Base-by-base conservation (phyloP, 1,139 yeast genomes). In the Zygosaccharomyces sapae region DNA sequence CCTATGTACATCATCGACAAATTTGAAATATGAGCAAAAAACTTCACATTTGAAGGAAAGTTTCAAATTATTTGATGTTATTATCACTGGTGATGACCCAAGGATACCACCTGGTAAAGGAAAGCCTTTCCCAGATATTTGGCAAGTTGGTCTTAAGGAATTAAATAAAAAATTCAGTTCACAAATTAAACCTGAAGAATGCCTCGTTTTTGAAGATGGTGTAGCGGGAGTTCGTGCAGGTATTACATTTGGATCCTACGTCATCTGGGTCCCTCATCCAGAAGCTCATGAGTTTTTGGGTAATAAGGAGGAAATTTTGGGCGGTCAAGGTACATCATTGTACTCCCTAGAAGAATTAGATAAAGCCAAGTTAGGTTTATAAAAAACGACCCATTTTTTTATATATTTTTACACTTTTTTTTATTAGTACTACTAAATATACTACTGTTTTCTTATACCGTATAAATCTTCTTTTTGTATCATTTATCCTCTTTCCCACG, bases 131-230 rank as follows among this genome's bases (percentile, higher is more conserved):
- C 98, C 98, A 2, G 95, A 89, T 63, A 89, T 92, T 55, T 92
- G 96, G 95, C 77, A 77, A 55, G 76, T 82, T 3, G 95, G 97
- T 40, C 74, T 92, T 52, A 77, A 74, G 27, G 76, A 83, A 31
- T 58, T 92, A 50, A 92, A 92, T 62, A 62, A 66, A 19, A 74
- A 74, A 43, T 62, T 58, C 31, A 54, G 74, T 12, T 73, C 74
- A 0, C 70, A 72, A 16, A 83, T 89, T 53, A 62, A 65, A 47
- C 84, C 90, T 2, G 80, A 79, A 31, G 96, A 92, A 61, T 86
- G 96, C 58, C 68, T 92, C 33, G 85, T 92, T 1, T 92, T 92
- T 66, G 98, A 92, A 69, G 98, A 92, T 67, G 97, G 96, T 1
- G 72, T 88, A 39, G 90, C 95, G 1, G 97, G 97, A 1, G 92